Evolutionary conservation across 2,329 filamentous ascomycete genomes (phyloP).

Genomic region (Fusarium sp.): DNA sequence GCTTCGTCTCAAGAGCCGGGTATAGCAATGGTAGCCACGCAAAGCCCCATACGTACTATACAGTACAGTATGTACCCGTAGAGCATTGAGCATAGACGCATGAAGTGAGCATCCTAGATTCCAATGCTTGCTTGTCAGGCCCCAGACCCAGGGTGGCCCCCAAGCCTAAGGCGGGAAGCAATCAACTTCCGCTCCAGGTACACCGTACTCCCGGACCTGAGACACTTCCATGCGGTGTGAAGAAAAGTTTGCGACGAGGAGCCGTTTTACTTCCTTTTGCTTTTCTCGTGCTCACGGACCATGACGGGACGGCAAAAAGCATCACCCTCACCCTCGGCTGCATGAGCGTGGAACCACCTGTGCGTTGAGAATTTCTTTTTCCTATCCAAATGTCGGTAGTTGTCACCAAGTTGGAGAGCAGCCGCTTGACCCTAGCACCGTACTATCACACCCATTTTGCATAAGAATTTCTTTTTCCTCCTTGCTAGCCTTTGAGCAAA

Average conservation of each 20-base stretch:
- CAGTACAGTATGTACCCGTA: background rate
- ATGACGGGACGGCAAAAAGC: slow-evolving; percentile 10
- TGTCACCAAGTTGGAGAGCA: slow-evolving; percentile 23
- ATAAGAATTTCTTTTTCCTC: slow-evolving; percentile 15
- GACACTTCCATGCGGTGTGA: slow-evolving; percentile 42
- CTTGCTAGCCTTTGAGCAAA: slow-evolving; percentile 15
- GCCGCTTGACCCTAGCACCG: slow-evolving; percentile 20
- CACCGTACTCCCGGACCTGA: slow-evolving; percentile 32
- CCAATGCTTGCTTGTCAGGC: slow-evolving; percentile 28
- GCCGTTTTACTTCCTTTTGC: slow-evolving; percentile 37
- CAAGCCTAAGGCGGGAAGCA: too few relatives aligned
- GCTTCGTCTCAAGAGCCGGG: slow-evolving; percentile 27
- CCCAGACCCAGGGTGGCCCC: too few relatives aligned
- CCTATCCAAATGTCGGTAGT: slow-evolving; percentile 45
- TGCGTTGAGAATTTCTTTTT: slow-evolving; percentile 41
- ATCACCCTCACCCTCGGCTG: slow-evolving; percentile 21
- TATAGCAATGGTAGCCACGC: slow-evolving; percentile 14
- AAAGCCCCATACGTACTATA: slow-evolving; percentile 21
- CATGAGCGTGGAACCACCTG: slow-evolving; percentile 40
- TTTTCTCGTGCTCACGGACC: slow-evolving; percentile 37
- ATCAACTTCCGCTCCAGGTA: slow-evolving; percentile 22
- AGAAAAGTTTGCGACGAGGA: slow-evolving; percentile 27
- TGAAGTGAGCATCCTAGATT: slow-evolving; percentile 30
- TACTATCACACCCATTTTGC: slow-evolving; percentile 10
- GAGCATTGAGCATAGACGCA: slow-evolving; percentile 34